Percentiles rank a stretch among this genome's conserved stretches.
Conservation (phyloP, 2,329 filamentous ascomycete genomes). For the Neofusicoccum sp. region DNA sequence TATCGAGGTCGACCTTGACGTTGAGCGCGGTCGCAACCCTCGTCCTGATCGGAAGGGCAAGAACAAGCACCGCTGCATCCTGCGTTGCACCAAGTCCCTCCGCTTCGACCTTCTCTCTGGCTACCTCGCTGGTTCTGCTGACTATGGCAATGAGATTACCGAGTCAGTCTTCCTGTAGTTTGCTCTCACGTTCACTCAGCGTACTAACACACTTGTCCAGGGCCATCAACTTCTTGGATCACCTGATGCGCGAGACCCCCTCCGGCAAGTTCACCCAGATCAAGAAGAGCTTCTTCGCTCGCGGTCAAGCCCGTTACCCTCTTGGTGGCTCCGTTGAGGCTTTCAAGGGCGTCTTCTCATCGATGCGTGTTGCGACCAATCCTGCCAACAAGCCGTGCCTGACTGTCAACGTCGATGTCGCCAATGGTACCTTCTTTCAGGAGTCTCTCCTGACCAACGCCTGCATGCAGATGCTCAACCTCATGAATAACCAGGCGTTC, state of each 20-base stretch:
- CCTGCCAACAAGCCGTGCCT: constrained; percentile 59
- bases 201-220: constrained; percentile 62
- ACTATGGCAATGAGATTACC: constrained; percentile 57
- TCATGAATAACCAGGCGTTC: constrained; percentile 24
- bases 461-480: constrained; percentile 35
- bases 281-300: constrained; percentile 80
- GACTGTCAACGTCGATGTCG: constrained; percentile 85
- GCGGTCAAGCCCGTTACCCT: constrained; percentile 49
- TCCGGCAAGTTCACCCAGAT: constrained; percentile 68
- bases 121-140: constrained; percentile 65
- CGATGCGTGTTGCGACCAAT: constrained; percentile 72
- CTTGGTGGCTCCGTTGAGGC: constrained; percentile 73
- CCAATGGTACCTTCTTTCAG: constrained; percentile 88
- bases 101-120: constrained; percentile 66
- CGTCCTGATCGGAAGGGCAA: constrained; percentile 26
- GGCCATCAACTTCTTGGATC: constrained; percentile 87
- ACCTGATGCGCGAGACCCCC: constrained; percentile 80
- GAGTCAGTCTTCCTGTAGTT: not conserved
- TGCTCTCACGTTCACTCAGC: not conserved
- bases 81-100: constrained; percentile 68
- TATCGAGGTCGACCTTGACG: constrained; percentile 72
- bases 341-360: constrained; percentile 87
- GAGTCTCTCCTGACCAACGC: constrained; percentile 38
- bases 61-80: constrained; percentile 62
- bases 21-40: constrained; percentile 54